Conservation (phyloP, 805 yeast species). For the Wickerhamomyces silvicola region DNA sequence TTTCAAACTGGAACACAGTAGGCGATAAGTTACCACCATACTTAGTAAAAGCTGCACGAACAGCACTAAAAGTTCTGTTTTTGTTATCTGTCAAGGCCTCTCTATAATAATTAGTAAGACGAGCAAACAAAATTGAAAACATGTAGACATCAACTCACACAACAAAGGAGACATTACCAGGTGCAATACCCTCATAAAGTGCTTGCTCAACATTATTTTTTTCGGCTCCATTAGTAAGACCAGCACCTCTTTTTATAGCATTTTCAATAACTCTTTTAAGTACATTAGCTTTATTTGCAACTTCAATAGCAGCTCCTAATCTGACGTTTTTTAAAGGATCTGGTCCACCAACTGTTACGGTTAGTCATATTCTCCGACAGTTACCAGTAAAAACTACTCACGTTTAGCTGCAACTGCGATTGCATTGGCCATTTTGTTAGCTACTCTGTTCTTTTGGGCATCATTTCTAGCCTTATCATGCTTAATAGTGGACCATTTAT, state of each 20-base stretch:
- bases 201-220: constrained; percentile 45
- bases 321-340: constrained; percentile 58
- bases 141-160: no score
- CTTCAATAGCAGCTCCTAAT: constrained; percentile 66
- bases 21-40: constrained; percentile 69
- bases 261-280: constrained; percentile 80
- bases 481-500: constrained; percentile 92
- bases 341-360: constrained; percentile 45
- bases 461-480: constrained; percentile 94
- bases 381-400: constrained; percentile 8
- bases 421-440: constrained; percentile 64
- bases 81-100: constrained; percentile 89
- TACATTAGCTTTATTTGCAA: constrained; percentile 70
- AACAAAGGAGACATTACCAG: constrained; percentile 83
- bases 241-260: constrained; percentile 82
- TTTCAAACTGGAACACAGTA: constrained; percentile 68
- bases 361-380: no score
- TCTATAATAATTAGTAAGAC: no score
- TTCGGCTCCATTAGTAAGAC: constrained; percentile 45
- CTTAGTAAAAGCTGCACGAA: constrained; percentile 70
- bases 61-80: constrained; percentile 68
- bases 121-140: no score
- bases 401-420: constrained; percentile 68
- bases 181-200: constrained; percentile 84
- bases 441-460: constrained; percentile 61